A percentile compares a stretch with the other conserved stretches of the same genome.
Evolutionary conservation across 805 yeast genomes (phyloP).

Genomic region (Candida arabinofermentans): DNA sequence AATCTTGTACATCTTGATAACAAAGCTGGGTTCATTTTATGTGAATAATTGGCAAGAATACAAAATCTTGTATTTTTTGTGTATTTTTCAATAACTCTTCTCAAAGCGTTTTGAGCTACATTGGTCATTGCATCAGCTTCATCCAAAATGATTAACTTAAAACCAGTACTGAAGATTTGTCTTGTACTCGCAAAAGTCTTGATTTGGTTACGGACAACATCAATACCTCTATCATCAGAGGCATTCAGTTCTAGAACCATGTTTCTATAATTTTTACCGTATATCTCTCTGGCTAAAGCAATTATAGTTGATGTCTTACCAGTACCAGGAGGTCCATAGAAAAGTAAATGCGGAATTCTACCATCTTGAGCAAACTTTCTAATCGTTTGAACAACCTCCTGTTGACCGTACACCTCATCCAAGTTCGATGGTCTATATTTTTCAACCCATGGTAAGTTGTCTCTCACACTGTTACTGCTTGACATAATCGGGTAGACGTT

Average conservation of each 20-base stretch:
- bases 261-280: conserved; percentile 74
- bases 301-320: conserved; percentile 88
- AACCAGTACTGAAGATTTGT: conserved; percentile 84
- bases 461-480: conserved; percentile 16
- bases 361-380: conserved; percentile 80
- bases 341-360: conserved; percentile 82
- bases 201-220: conserved; percentile 95
- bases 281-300: conserved; percentile 83
- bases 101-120: conserved; percentile 78
- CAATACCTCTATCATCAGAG: conserved; percentile 96
- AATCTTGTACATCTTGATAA: conserved; percentile 93
- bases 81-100: conserved; percentile 86
- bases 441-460: conserved; percentile 85
- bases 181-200: conserved; percentile 94
- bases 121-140: conserved; percentile 96
- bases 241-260: conserved; percentile 96
- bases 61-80: conserved; percentile 95
- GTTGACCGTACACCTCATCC: conserved; percentile 90
- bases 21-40: conserved; percentile 92
- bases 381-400: conserved; percentile 79
- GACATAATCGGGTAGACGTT: too few species aligned
- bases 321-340: conserved; percentile 95
- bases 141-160: conserved; percentile 87
- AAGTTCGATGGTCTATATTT: conserved; percentile 85
- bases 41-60: conserved; percentile 92